phyloP scores from a whole-genome alignment of 371 early-diverging fungal species.

The Mucor circinelloides region DNA sequence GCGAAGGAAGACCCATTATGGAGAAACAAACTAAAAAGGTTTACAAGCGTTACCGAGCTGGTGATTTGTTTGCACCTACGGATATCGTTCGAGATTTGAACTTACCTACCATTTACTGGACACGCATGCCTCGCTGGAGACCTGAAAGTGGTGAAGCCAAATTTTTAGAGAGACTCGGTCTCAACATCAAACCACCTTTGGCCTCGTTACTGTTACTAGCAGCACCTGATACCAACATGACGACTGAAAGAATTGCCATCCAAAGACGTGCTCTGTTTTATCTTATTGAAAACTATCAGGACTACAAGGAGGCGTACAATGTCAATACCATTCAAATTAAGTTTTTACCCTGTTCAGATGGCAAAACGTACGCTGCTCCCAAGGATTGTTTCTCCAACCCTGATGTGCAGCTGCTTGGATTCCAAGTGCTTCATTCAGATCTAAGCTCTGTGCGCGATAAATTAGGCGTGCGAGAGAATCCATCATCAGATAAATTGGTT shows the following conservation, averaged over 20 bases:
- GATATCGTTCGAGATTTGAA: slow-evolving; percentile 64
- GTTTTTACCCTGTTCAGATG: slow-evolving; percentile 67
- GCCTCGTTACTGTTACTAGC: slow-evolving; percentile 56
- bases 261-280: slow-evolving; percentile 64
- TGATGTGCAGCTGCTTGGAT: slow-evolving; percentile 65
- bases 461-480: slow-evolving; percentile 72
- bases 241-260: slow-evolving; percentile 27
- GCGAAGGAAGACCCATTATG: slow-evolving; percentile 17
- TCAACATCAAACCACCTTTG: slow-evolving; percentile 60
- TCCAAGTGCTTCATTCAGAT: slow-evolving; percentile 63
- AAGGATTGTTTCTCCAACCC: slow-evolving; percentile 68
- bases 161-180: slow-evolving; percentile 69
- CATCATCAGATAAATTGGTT: slow-evolving; percentile 50
- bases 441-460: slow-evolving; percentile 60
- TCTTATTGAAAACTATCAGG: slow-evolving; percentile 72
- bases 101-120: slow-evolving; percentile 78
- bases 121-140: slow-evolving; percentile 53
- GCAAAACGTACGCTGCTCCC: slow-evolving; percentile 50
- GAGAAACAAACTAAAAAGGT: slow-evolving; percentile 28
- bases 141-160: slow-evolving; percentile 55
- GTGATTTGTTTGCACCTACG: slow-evolving; percentile 72
- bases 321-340: slow-evolving; percentile 46
- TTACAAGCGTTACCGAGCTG: slow-evolving; percentile 63
- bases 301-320: slow-evolving; percentile 55
- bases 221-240: slow-evolving; percentile 29